A percentile compares a stretch with the other conserved stretches of the same genome.
These are phyloP conservation scores for Pochonia chlamydosporia DNA, from an alignment of 2,329 filamentous ascomycete genomes.

Conservation along the genomic window DNA sequence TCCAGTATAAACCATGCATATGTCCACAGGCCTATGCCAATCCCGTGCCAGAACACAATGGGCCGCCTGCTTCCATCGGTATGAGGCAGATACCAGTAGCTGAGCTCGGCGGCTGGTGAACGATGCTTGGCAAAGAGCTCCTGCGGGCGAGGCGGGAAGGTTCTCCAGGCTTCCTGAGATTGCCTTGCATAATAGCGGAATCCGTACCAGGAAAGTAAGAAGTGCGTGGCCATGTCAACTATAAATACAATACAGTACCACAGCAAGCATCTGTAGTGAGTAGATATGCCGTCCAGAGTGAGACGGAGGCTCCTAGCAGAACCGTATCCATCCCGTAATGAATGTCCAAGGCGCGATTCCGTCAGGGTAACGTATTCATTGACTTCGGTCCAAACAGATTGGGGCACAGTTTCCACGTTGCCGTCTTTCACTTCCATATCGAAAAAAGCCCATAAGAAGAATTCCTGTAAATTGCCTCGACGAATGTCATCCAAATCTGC, in stretches of 20 bases:
- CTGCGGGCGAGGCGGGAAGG: conserved; percentile 55
- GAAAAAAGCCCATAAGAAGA: conserved; percentile 63
- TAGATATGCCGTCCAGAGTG: conserved; percentile 58
- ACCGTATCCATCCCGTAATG: conserved; percentile 49
- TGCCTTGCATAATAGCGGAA: conserved; percentile 46
- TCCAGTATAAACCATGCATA: conserved; percentile 53
- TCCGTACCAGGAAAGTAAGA: conserved; percentile 38
- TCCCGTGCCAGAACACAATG: conserved; percentile 65
- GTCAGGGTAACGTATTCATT: conserved; percentile 43
- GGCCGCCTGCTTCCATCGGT: conserved; percentile 42
- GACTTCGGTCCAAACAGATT: conserved; percentile 34
- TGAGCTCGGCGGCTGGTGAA: conserved; percentile 44
- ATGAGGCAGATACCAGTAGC: conserved; percentile 64
- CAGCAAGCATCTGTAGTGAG: conserved; percentile 54
- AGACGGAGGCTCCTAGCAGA: conserved; percentile 53
- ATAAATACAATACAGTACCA: conserved; percentile 57
- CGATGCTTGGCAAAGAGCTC: conserved; percentile 35
- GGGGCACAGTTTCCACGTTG: conserved; percentile 13
- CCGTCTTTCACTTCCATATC: conserved; percentile 33
- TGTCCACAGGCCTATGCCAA: conserved; percentile 61
- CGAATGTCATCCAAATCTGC: conserved; percentile 51
- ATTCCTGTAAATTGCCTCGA: conserved; percentile 63
- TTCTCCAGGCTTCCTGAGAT: conserved; percentile 19
- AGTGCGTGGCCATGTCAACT: conserved; percentile 46
- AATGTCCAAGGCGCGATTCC: conserved; percentile 45